phyloP scores from a whole-genome alignment of 2,329 filamentous ascomycete species.

The Aureobasidium sp. region DNA sequence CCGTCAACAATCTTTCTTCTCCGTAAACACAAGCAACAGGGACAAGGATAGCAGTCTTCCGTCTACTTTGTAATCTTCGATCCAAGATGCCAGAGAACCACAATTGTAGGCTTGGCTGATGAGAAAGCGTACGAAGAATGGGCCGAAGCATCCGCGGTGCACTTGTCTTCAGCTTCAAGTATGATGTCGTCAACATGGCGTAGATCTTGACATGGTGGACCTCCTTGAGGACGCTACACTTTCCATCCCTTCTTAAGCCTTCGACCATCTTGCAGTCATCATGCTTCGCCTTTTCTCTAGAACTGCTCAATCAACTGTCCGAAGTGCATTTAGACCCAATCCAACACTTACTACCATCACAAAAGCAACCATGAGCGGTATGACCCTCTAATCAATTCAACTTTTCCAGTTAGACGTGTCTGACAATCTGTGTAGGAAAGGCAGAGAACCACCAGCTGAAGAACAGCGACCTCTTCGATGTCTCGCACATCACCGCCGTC shows the following conservation, averaged over 20 bases:
- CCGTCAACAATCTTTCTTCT: neutral
- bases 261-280: neutral
- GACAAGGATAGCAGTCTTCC: neutral
- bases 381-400: neutral
- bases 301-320: constrained; percentile 15
- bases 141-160: neutral
- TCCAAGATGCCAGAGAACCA: neutral
- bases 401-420: neutral
- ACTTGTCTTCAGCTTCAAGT: neutral
- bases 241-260: neutral
- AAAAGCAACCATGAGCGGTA: constrained; percentile 19
- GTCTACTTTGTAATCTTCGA: neutral
- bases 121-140: neutral
- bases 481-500: constrained; percentile 37
- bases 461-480: constrained; percentile 37
- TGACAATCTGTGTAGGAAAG: constrained; percentile 16
- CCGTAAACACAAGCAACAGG: neutral
- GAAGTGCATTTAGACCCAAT: constrained; percentile 16
- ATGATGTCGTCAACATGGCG: constrained; percentile 14
- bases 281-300: constrained; percentile 19
- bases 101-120: neutral
- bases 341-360: constrained; percentile 14
- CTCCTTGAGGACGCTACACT: neutral
- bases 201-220: neutral
- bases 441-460: constrained; percentile 32